Percentiles rank a stretch among this genome's conserved stretches.
Conservation (phyloP, 257 asterid species). For the Solanum tarapatanum region DNA sequence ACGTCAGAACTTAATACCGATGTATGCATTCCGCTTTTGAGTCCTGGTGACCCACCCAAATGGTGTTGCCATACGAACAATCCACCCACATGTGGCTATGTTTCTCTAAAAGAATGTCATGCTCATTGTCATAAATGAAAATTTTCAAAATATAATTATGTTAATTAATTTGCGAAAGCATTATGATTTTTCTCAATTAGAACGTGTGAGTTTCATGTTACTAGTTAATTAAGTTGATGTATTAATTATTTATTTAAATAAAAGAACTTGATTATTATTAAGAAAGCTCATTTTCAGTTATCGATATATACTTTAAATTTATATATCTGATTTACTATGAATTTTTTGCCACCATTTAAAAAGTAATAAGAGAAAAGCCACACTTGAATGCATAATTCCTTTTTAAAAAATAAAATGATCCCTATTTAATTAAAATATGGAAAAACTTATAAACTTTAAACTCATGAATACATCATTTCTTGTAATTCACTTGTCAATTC, state of each 20-base stretch:
- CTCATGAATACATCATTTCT: no score
- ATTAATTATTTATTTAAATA: not conserved
- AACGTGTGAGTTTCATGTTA: not conserved
- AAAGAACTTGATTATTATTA: not conserved
- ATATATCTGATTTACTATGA: no score
- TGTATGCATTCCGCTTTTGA: not conserved
- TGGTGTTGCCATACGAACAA: not conserved
- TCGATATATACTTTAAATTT: no score
- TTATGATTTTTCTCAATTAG: no score
- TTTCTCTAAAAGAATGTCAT: not conserved
- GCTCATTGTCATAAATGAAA: not conserved
- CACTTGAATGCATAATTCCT: no score
- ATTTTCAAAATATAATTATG: not conserved
- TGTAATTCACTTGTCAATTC: no score
- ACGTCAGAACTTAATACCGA: rapidly evolving
- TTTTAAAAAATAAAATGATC: no score
- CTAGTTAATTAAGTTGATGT: not conserved
- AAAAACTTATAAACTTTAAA: no score
- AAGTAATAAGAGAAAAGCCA: no score
- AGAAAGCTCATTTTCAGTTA: not conserved
- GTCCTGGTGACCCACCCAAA: not conserved
- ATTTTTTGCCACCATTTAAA: no score
- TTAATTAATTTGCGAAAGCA: no score
- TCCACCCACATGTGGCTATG: not conserved
- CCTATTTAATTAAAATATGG: no score